These are phyloP conservation scores for Leccinum disarticulatum DNA, from an alignment of 768 basidiomycete species.

Conservation along the genomic window DNA sequence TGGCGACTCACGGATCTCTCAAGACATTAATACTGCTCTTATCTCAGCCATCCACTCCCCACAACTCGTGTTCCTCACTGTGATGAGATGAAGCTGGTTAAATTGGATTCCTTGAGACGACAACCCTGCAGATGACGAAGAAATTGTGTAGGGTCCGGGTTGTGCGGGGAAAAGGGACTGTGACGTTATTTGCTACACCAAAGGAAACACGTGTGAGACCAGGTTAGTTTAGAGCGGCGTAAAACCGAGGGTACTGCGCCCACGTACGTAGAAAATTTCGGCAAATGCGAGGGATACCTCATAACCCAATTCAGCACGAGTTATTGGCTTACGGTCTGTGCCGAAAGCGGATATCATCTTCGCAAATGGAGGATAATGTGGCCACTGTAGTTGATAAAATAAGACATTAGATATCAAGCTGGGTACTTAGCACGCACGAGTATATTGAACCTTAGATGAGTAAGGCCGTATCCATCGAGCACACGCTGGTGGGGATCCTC, in stretches of 20 bases:
- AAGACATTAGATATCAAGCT: not conserved
- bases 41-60: conserved; percentile 31
- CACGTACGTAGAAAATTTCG: conserved; percentile 30
- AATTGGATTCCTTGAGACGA: conserved; percentile 21
- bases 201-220: conserved; percentile 4
- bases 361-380: conserved; percentile 24
- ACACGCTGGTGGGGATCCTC: conserved; percentile 21
- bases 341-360: conserved; percentile 27
- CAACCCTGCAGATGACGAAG: conserved; percentile 8
- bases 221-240: not conserved
- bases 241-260: not conserved
- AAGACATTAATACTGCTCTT: conserved; percentile 18
- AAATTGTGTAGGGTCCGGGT: conserved; percentile 22
- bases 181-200: conserved; percentile 22
- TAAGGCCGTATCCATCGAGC: conserved; percentile 20
- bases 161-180: conserved; percentile 8
- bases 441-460: conserved; percentile 22
- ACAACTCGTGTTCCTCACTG: conserved; percentile 27
- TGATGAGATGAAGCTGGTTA: conserved; percentile 25
- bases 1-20: conserved; percentile 14
- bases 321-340: conserved; percentile 16
- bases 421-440: conserved; percentile 15
- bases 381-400: conserved; percentile 21
- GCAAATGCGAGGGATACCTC: conserved; percentile 31
- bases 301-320: conserved; percentile 26